Conservation (phyloP, 805 yeast species). For the Komagataella populi region DNA sequence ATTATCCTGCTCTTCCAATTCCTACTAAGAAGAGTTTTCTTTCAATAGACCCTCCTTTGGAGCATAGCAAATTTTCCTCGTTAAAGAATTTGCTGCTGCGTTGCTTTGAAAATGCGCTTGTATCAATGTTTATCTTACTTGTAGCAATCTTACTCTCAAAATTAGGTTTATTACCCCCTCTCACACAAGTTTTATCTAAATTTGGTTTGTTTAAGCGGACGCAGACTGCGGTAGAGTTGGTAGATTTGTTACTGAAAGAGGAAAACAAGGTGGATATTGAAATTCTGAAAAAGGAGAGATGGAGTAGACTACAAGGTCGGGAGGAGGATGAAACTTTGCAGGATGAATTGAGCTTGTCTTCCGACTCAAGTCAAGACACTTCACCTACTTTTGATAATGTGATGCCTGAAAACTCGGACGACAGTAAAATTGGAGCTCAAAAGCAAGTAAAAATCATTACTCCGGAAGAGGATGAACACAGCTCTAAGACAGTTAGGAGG, state of each 20-base stretch:
- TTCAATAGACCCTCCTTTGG: constrained; percentile 8
- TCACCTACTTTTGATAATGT: neutral
- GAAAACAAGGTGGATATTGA: constrained; percentile 13
- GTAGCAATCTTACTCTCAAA: constrained; percentile 23
- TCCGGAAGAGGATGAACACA: constrained; percentile 1
- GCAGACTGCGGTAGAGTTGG: constrained; percentile 19
- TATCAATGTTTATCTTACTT: constrained; percentile 23
- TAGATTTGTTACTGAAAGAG: constrained; percentile 15
- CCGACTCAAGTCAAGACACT: neutral
- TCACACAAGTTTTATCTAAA: constrained; percentile 15
- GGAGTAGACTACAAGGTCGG: constrained; percentile 4
- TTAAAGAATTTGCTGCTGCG: constrained; percentile 12
- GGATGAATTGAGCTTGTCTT: neutral
- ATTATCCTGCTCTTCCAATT: neutral
- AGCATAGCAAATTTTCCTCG: neutral
- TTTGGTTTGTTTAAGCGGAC: constrained; percentile 19
- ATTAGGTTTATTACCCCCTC: constrained; percentile 21
- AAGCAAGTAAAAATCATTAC: neutral
- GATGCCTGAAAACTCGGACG: neutral
- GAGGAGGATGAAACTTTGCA: neutral
- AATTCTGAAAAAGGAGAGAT: constrained; percentile 11
- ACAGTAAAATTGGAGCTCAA: neutral
- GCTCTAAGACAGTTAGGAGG: constrained; percentile 25
- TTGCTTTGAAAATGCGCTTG: constrained; percentile 35
- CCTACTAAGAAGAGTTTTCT: neutral